These are phyloP conservation scores for Teratosphaeria destructans DNA, from an alignment of 2,329 filamentous ascomycete genomes.

Conservation along the genomic window DNA sequence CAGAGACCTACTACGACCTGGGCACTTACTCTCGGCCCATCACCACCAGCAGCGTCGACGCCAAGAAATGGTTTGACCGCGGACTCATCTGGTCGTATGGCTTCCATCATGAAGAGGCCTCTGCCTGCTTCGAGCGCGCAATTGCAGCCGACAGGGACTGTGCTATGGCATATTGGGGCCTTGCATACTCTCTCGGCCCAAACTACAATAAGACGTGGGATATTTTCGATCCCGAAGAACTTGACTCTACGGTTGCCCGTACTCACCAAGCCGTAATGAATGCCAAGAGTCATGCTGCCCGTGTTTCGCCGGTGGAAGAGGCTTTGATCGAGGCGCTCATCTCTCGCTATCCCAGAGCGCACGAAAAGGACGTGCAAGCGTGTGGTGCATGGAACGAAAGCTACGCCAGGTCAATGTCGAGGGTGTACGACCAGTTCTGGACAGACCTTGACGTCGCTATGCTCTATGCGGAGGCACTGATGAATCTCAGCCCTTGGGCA, in stretches of 20 bases:
- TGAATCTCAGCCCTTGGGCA: constrained; percentile 56
- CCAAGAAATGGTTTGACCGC: constrained; percentile 60
- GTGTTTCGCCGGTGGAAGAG: constrained; percentile 43
- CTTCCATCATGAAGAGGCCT: constrained; percentile 67
- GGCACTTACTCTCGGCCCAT: constrained; percentile 48
- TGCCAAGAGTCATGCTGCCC: constrained; percentile 29
- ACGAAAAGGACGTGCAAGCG: constrained; percentile 39
- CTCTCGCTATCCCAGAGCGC: constrained; percentile 44
- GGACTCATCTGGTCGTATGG: constrained; percentile 64
- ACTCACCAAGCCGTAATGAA: constrained; percentile 38
- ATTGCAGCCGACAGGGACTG: constrained; percentile 44
- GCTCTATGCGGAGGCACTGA: constrained; percentile 54
- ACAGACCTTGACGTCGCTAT: constrained; percentile 54
- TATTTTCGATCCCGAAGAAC: constrained; percentile 54
- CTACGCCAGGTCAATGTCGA: constrained; percentile 53
- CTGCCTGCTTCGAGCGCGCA: constrained; percentile 53
- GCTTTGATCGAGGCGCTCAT: constrained; percentile 55
- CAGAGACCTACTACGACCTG: constrained; percentile 40
- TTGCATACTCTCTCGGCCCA: constrained; percentile 61
- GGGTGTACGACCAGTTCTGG: constrained; percentile 42
- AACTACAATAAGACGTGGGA: constrained; percentile 76
- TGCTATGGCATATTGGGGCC: constrained; percentile 58
- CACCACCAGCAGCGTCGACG: constrained; percentile 40
- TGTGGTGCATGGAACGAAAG: constrained; percentile 47
- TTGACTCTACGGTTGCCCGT: constrained; percentile 39